These are phyloP conservation scores for Trichoderma simmonsii DNA, from an alignment of 2,329 filamentous ascomycete genomes.

Conservation along the genomic window DNA sequence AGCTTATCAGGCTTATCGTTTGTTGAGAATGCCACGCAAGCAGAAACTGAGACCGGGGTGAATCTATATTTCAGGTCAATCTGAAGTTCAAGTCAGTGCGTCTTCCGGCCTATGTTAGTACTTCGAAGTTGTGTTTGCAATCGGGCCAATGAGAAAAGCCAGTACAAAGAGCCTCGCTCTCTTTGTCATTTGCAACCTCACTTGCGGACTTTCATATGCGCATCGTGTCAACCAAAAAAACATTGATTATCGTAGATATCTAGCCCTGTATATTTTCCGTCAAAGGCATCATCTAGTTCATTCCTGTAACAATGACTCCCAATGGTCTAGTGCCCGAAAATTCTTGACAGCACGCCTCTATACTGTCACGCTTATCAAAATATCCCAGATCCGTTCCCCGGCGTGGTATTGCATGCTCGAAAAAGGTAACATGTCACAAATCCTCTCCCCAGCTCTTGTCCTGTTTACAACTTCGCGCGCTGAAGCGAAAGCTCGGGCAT, in stretches of 20 bases:
- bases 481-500: not conserved
- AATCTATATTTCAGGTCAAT: not conserved
- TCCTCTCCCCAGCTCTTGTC: not conserved
- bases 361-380: conserved; percentile 15
- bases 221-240: conserved; percentile 2
- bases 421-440: conserved; percentile 1
- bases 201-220: not conserved
- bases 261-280: conserved; percentile 13
- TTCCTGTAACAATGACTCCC: conserved; percentile 7
- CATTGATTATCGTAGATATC: conserved; percentile 18
- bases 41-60: not conserved
- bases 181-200: not conserved
- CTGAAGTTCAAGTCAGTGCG: not conserved
- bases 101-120: not conserved
- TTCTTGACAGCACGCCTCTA: conserved; percentile 15
- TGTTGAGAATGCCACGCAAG: conserved; percentile 18
- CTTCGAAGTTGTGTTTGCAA: not conserved
- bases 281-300: conserved; percentile 13
- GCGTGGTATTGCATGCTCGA: not conserved
- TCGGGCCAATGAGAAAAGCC: not conserved
- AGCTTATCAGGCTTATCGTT: not conserved
- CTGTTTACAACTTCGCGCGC: not conserved
- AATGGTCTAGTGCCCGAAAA: conserved; percentile 10
- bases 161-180: not conserved
- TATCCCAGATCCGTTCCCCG: conserved; percentile 11